Conservation (phyloP, 805 yeast species). For the Blastobotrys mokoenaii region DNA sequence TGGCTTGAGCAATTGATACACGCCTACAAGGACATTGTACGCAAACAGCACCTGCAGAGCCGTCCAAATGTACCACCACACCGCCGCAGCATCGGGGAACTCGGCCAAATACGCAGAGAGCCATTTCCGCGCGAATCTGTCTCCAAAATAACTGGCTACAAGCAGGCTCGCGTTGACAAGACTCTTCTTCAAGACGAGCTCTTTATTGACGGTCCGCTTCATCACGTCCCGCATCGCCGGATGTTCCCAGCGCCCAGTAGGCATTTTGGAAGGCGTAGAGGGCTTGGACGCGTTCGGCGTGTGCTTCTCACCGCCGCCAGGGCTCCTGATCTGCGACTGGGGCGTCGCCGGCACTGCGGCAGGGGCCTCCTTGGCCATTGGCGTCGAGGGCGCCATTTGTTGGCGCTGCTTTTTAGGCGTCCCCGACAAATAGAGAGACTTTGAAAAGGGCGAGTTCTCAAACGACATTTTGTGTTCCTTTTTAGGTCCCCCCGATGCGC, state of each 20-base stretch:
- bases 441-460: slow-evolving; percentile 15
- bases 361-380: background rate
- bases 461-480: slow-evolving; percentile 9
- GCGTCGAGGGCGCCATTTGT: background rate
- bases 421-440: slow-evolving; percentile 15
- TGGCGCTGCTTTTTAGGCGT: slow-evolving; percentile 8
- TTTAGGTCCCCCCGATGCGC: too few relatives aligned
- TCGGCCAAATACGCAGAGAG: background rate
- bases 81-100: background rate
- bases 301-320: too few relatives aligned
- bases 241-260: slow-evolving; percentile 22
- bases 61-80: slow-evolving; percentile 1
- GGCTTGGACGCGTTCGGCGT: slow-evolving; percentile 15
- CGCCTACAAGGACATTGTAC: slow-evolving; percentile 14
- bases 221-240: slow-evolving; percentile 23
- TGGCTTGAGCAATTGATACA: slow-evolving; percentile 8
- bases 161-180: slow-evolving; percentile 29
- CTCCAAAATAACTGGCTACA: slow-evolving; percentile 13
- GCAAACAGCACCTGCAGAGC: slow-evolving; percentile 16
- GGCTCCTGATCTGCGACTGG: slow-evolving; percentile 1
- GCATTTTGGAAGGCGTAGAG: slow-evolving; percentile 10
- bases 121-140: too few relatives aligned
- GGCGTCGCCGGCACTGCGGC: background rate
- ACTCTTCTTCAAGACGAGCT: slow-evolving; percentile 30
- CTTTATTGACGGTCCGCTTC: slow-evolving; percentile 34